phyloP scores from a whole-genome alignment of 192 early-diverging fungal genomes.

The Physocladia obscura region DNA sequence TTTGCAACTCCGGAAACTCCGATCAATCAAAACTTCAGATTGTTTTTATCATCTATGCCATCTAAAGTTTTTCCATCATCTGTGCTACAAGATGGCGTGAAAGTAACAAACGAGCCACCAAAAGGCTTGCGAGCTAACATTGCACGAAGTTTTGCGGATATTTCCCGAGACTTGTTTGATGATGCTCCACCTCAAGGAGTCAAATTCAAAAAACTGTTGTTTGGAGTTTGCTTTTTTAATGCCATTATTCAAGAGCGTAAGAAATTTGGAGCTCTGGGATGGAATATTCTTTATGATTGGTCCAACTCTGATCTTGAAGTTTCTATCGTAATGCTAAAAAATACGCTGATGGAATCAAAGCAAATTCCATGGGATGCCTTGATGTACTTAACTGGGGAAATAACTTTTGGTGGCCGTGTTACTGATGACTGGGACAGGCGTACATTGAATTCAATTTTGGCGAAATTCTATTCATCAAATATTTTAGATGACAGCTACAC shows the following conservation, averaged over 20 bases:
- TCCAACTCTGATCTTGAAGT: constrained; percentile 60
- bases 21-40: constrained; percentile 53
- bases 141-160: constrained; percentile 61
- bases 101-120: constrained; percentile 65
- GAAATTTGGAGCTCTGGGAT: constrained; percentile 63
- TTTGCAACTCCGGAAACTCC: constrained; percentile 42
- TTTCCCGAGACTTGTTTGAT: constrained; percentile 56
- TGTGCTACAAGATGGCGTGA: constrained; percentile 64
- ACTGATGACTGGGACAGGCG: constrained; percentile 66
- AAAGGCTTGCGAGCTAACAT: constrained; percentile 61
- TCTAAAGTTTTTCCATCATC: constrained; percentile 62
- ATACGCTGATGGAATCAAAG: constrained; percentile 53
- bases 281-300: constrained; percentile 67
- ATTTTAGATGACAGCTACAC: constrained; percentile 55
- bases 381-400: constrained; percentile 58
- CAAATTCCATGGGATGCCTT: constrained; percentile 61
- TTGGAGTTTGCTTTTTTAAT: constrained; percentile 66
- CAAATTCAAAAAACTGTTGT: constrained; percentile 58
- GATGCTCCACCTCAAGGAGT: constrained; percentile 58
- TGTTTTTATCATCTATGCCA: constrained; percentile 65
- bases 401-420: constrained; percentile 64
- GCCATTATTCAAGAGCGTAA: constrained; percentile 65
- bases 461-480: constrained; percentile 50
- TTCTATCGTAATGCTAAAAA: constrained; percentile 49
- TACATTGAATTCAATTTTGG: constrained; percentile 54